Percentiles rank a stretch among this genome's conserved stretches.
phyloP scores from a whole-genome alignment of 805 yeast genomes.

The Lipomyces sp. region DNA sequence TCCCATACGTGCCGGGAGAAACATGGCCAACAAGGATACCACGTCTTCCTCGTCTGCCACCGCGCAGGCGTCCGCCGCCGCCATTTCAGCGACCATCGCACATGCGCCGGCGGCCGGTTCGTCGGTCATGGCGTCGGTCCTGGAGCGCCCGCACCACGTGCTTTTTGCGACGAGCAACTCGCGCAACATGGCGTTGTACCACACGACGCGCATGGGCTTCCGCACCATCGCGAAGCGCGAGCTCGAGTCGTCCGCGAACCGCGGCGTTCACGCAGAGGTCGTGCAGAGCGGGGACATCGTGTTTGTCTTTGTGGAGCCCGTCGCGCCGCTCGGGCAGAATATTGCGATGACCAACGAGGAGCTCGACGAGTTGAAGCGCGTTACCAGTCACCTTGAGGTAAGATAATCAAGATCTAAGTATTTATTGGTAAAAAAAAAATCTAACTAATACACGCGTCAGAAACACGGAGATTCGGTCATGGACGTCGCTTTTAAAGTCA shows the following conservation, averaged over 20 bases:
- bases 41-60: too few relatives aligned
- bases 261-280: constrained; percentile 44
- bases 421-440: background rate
- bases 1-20: too few relatives aligned
- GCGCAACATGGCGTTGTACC: constrained; percentile 45
- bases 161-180: constrained; percentile 3
- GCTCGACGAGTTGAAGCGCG: constrained; percentile 6
- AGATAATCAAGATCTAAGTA: background rate
- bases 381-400: constrained; percentile 9
- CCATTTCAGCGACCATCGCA: too few relatives aligned
- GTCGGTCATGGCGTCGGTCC: too few relatives aligned
- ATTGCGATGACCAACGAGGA: constrained; percentile 29
- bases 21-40: too few relatives aligned
- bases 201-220: constrained; percentile 61
- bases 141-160: too few relatives aligned
- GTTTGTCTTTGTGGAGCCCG: constrained; percentile 47
- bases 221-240: constrained; percentile 59
- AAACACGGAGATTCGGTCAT: constrained; percentile 78
- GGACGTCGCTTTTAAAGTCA: constrained; percentile 68
- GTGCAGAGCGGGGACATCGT: constrained; percentile 54
- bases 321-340: constrained; percentile 40
- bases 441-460: constrained; percentile 1
- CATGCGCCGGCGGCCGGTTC: too few relatives aligned
- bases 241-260: constrained; percentile 59
- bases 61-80: too few relatives aligned